These are phyloP conservation scores for Pulveroboletus sp. DNA, from an alignment of 768 basidiomycete species.

Conservation along the genomic window DNA sequence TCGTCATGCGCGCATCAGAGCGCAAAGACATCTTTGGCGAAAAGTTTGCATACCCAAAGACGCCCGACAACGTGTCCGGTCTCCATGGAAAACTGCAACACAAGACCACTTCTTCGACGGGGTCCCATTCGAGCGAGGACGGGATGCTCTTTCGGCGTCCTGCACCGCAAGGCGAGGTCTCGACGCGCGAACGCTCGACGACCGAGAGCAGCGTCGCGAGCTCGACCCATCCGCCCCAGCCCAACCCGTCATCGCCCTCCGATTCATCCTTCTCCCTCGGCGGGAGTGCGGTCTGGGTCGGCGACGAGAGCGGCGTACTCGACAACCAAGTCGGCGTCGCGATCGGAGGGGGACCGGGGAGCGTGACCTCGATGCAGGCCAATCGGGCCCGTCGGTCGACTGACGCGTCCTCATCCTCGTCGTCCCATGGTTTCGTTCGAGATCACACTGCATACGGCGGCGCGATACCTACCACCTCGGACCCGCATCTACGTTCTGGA, in stretches of 20 bases:
- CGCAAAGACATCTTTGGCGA: conserved; percentile 90
- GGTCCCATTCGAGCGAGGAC: conserved; percentile 69
- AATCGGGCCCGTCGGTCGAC: conserved; percentile 60
- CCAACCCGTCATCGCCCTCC: conserved; percentile 52
- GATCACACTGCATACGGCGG: conserved; percentile 38
- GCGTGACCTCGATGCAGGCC: conserved; percentile 36
- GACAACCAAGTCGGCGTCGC: conserved; percentile 37
- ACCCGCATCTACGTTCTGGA: conserved; percentile 45
- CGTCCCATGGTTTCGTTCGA: conserved; percentile 49
- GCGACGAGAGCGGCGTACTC: conserved; percentile 61
- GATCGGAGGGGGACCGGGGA: conserved; percentile 45
- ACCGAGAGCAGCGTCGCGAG: conserved; percentile 37
- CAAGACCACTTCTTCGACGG: conserved; percentile 48
- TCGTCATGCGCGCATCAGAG: conserved; percentile 86
- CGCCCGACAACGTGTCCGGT: conserved; percentile 11
- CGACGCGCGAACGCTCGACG: conserved; percentile 38
- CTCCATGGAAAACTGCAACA: conserved; percentile 29
- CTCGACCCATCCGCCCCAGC: conserved; percentile 27
- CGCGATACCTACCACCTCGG: conserved; percentile 41
- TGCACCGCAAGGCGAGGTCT: conserved; percentile 26
- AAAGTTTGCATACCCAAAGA: conserved; percentile 50
- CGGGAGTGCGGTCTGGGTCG: conserved; percentile 82
- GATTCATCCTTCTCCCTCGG: conserved; percentile 75
- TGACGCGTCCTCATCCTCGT: conserved; percentile 64
- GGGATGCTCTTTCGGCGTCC: conserved; percentile 46